Conservation (phyloP, 192 early-diverging fungal species). For the Backusella westeae region DNA sequence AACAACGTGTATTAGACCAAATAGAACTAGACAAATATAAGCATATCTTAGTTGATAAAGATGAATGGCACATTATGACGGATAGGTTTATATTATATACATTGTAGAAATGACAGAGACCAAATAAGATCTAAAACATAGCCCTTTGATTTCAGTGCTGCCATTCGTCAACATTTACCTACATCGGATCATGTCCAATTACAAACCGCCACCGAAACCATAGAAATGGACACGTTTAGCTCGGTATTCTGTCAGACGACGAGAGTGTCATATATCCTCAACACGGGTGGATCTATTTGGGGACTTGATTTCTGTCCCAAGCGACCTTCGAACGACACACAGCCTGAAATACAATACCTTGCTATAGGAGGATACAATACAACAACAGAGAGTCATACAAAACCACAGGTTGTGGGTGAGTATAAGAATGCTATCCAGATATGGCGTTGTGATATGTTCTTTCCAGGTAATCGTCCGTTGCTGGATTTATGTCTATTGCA, state of each 20-base stretch:
- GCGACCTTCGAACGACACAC: not conserved
- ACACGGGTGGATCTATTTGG: slow-evolving; percentile 40
- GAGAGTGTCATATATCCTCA: slow-evolving; percentile 23
- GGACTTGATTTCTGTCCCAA: slow-evolving; percentile 32
- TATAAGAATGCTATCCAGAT: slow-evolving; percentile 36
- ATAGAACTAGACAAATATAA: not conserved
- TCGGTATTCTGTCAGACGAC: not conserved
- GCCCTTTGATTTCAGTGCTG: not conserved
- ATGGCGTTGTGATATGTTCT: slow-evolving; percentile 25
- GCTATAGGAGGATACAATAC: slow-evolving; percentile 35
- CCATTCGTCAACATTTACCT: not conserved
- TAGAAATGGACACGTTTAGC: not conserved
- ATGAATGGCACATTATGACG: not conserved
- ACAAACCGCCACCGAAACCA: not conserved
- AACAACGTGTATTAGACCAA: not conserved
- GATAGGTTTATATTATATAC: not conserved
- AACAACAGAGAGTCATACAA: slow-evolving; percentile 25
- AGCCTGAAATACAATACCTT: slow-evolving; percentile 26
- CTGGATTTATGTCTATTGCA: slow-evolving; percentile 39
- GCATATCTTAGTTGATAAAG: not conserved
- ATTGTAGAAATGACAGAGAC: not conserved
- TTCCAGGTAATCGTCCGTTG: not conserved
- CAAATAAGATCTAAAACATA: not conserved
- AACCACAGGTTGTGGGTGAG: slow-evolving; percentile 9
- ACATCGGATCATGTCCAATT: not conserved